phyloP scores from a whole-genome alignment of 768 basidiomycete species.

The Lentinus tigrinus region DNA sequence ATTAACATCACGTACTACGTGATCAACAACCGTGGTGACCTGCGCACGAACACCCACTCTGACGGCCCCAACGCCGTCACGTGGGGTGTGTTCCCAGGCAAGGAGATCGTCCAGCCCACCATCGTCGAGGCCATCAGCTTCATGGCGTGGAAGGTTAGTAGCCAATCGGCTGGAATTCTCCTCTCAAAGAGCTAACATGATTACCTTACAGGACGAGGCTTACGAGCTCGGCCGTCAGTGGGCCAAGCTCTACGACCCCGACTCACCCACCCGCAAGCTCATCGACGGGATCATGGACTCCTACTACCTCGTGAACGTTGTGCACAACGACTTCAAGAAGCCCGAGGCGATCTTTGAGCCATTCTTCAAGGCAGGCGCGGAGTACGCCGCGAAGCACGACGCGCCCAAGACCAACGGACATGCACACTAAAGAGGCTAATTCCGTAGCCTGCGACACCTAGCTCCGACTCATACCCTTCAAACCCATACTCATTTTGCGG shows the following conservation, averaged over 20 bases:
- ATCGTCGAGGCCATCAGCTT: conserved; percentile 97
- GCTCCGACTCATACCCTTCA: not conserved
- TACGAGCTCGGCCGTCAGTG: conserved; percentile 91
- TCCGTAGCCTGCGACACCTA: not conserved
- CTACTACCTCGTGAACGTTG: conserved; percentile 88
- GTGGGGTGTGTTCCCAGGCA: conserved; percentile 97
- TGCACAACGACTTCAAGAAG: conserved; percentile 94
- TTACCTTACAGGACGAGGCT: conserved; percentile 73
- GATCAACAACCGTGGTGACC: conserved; percentile 93
- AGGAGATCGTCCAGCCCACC: conserved; percentile 94
- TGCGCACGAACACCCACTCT: conserved; percentile 91
- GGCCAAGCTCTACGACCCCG: conserved; percentile 82
- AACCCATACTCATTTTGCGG: not conserved
- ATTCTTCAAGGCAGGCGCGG: conserved; percentile 75
- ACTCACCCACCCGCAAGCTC: conserved; percentile 70
- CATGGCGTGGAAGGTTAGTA: conserved; percentile 92
- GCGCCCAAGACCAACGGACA: conserved; percentile 28
- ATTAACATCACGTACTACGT: conserved; percentile 93
- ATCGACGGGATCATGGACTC: conserved; percentile 79
- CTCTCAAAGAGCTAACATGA: not conserved
- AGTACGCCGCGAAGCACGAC: conserved; percentile 42
- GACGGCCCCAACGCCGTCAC: conserved; percentile 99
- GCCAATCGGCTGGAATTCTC: not conserved
- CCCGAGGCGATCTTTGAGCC: conserved; percentile 82
- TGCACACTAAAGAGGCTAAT: conserved; percentile 13